Conservation (phyloP, 2,329 filamentous ascomycete species). For the Aspergillus novoparasiticus region DNA sequence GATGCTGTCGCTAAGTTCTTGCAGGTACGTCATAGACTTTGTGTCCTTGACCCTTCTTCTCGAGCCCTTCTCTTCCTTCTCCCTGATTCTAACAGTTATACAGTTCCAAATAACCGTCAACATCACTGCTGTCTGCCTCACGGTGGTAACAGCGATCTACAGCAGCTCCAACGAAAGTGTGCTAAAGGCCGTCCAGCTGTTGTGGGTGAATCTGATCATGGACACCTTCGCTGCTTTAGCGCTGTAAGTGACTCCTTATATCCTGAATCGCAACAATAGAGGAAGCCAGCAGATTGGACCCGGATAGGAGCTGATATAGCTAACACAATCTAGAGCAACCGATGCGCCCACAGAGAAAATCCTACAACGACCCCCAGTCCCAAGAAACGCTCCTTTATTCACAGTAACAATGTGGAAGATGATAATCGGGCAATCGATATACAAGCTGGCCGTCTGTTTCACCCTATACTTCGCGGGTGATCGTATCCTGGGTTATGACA, state of each 20-base stretch:
- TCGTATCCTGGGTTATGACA: constrained; percentile 56
- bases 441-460: constrained; percentile 76
- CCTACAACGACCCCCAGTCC: constrained; percentile 68
- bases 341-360: constrained; percentile 79
- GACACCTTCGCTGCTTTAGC: constrained; percentile 15
- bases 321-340: constrained; percentile 56
- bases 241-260: not conserved
- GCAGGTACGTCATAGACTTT: constrained; percentile 38
- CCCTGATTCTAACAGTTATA: not conserved
- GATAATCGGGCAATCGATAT: constrained; percentile 88
- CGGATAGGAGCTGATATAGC: not conserved
- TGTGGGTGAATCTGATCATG: constrained; percentile 94
- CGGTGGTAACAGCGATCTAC: constrained; percentile 80
- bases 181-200: constrained; percentile 80
- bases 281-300: not conserved
- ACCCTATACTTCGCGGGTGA: constrained; percentile 74
- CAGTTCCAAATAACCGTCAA: constrained; percentile 70
- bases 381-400: constrained; percentile 71
- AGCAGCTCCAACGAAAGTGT: constrained; percentile 65
- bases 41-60: not conserved
- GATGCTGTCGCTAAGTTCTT: constrained; percentile 67
- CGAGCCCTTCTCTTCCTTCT: too few species aligned
- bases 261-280: not conserved
- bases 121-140: constrained; percentile 81
- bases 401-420: constrained; percentile 97